phyloP scores from a whole-genome alignment of 148 eudicot species.

The Amaranthus cruentus region DNA sequence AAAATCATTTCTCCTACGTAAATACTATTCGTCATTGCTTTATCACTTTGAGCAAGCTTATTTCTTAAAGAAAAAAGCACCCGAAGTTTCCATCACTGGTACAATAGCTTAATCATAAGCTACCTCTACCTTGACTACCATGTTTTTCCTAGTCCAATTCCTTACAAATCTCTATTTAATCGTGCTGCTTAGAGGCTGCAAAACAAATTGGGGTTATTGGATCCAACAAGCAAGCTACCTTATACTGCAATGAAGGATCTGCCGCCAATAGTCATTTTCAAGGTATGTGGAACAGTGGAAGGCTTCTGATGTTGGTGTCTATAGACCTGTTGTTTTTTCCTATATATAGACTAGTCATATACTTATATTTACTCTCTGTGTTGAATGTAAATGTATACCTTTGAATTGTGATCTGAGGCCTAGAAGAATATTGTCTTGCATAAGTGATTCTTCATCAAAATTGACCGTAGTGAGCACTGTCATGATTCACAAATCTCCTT shows the following conservation, averaged over 20 bases:
- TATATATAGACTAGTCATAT: not conserved
- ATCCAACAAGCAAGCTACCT: not conserved
- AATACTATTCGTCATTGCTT: slow-evolving; percentile 57
- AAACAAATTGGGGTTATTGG: slow-evolving; percentile 5
- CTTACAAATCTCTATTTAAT: slow-evolving; percentile 5
- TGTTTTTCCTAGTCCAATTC: not conserved
- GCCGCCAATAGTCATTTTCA: not conserved
- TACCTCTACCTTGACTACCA: not conserved
- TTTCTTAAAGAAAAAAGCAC: slow-evolving; percentile 51
- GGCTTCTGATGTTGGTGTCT: slow-evolving; percentile 1
- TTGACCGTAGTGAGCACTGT: not conserved
- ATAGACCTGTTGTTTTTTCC: not conserved
- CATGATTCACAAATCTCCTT: too few relatives aligned
- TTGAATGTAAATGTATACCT: not conserved
- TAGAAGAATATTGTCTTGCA: not conserved
- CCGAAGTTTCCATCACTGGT: slow-evolving; percentile 41
- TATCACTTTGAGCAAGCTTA: slow-evolving; percentile 89
- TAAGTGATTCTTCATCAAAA: not conserved
- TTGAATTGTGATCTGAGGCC: not conserved
- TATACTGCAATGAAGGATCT: not conserved
- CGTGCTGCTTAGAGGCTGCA: slow-evolving; percentile 16
- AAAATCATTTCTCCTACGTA: slow-evolving; percentile 64
- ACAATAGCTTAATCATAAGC: slow-evolving; percentile 7
- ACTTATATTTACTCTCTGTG: not conserved
- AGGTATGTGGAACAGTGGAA: slow-evolving; percentile 6